Evolutionary conservation across 2,329 filamentous ascomycete genomes (phyloP).

Genomic region (Exophiala phaeomuriformis): DNA sequence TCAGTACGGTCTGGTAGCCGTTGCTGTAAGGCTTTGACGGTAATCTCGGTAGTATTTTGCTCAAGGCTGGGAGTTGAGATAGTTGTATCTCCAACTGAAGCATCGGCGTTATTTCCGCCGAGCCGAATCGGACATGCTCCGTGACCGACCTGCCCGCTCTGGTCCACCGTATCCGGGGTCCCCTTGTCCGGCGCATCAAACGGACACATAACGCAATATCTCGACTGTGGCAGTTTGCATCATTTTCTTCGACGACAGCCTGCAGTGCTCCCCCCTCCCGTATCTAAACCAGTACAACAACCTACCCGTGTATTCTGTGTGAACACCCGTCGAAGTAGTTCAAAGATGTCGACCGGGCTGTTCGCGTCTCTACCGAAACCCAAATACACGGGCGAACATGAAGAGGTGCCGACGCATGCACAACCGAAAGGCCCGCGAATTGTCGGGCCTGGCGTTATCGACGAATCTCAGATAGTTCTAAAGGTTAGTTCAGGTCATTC

Average conservation of each 20-base stretch:
- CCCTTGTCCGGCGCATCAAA: background rate
- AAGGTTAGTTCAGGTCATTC: slow-evolving; percentile 43
- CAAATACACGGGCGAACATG: slow-evolving; percentile 83
- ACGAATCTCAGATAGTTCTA: slow-evolving; percentile 77
- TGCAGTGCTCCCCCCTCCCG: background rate
- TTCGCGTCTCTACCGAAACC: slow-evolving; percentile 78
- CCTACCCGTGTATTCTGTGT: background rate
- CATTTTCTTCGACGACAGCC: background rate
- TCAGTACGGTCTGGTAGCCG: no score
- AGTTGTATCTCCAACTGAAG: no score
- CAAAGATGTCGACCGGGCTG: slow-evolving; percentile 53
- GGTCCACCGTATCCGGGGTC: no score
- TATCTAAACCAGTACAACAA: background rate
- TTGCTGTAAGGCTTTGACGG: no score
- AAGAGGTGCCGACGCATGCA: slow-evolving; percentile 64
- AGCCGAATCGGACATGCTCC: no score
- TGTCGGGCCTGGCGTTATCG: slow-evolving; percentile 68
- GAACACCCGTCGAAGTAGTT: background rate
- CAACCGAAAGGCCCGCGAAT: slow-evolving; percentile 76
- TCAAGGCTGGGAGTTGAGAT: no score
- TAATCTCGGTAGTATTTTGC: no score
- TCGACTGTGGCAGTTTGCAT: background rate
- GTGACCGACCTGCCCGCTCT: no score
- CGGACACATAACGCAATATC: background rate
- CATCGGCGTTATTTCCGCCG: no score